Base-by-base conservation (phyloP, 495 filamentous ascomycete genomes). In the Podospora bellae-mahoneyi region DNA sequence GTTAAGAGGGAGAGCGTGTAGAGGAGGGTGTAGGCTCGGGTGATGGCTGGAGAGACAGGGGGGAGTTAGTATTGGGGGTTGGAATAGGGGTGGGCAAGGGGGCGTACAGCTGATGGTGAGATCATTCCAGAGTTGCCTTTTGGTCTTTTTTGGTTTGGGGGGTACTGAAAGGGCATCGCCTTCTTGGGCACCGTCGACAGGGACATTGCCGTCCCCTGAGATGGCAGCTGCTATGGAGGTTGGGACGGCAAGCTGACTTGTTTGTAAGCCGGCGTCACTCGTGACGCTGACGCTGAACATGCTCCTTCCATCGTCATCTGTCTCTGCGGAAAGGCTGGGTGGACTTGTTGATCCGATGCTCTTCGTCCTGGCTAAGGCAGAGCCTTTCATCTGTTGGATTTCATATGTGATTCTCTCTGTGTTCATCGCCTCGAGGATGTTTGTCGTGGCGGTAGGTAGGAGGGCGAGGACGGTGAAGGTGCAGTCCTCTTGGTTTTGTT, bases 401-500 rank as follows among this genome's bases (percentile, higher is more conserved):
- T 98, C 94, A 57, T 91, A 89, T 6, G 93, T 91, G 65, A 96
- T 89, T 65, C 90, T 86, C 78, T 98, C 95, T 27, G 96, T 95
- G 26, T 94, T 92, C 67, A 97, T 84, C 18, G 90, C 90, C 68
- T 92, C 89, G 67, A 97, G 81, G 68, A 99, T 92, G 73, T 96
- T 91, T 66, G 94, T 87, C 7, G 92, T 92, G 5, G 92, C 92
- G 39, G 93, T 95, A 2, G 96, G 96, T 13, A 99, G 84, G 64
- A 99, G 84, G n/a, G 92, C 95, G 18, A 97, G 89, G 27, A 98
- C 92, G n/a, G 95, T 99, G 77, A 92, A 96, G 60, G 93, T 97
- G 78, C 95, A 99, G 79, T 98, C 96, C 76, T 96, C 94, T 73
- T 99, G 95, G 75, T 99, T 98, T 77, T 98, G 95, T 77, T 97